Evolutionary conservation across 2,329 filamentous ascomycete species (phyloP).

Genomic region (Hymenoscyphus infarciens): DNA sequence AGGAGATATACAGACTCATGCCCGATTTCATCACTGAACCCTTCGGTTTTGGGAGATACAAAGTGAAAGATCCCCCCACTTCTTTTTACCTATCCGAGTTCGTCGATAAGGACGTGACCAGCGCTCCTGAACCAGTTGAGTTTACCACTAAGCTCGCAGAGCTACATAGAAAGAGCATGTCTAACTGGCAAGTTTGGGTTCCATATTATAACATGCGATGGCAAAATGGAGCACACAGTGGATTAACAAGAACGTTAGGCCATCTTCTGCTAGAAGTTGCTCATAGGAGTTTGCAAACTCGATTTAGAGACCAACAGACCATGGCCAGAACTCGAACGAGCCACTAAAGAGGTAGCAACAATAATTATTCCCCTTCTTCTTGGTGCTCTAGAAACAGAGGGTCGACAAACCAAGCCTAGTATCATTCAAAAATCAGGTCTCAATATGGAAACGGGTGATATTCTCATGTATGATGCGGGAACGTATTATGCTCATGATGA

Average conservation of each 20-base stretch:
- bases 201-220: constrained; percentile 27
- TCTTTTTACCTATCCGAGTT: not conserved
- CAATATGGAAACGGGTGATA: not conserved
- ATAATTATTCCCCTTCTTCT: not conserved
- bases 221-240: constrained; percentile 19
- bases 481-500: not conserved
- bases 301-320: constrained; percentile 20
- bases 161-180: constrained; percentile 24
- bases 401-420: not conserved
- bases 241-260: constrained; percentile 37
- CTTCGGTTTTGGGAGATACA: constrained; percentile 8
- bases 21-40: constrained; percentile 6
- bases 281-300: constrained; percentile 26
- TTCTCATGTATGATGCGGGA: not conserved
- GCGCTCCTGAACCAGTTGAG: constrained; percentile 5
- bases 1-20: not conserved
- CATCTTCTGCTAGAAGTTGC: constrained; percentile 31
- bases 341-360: not conserved
- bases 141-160: constrained; percentile 24
- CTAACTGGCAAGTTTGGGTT: constrained; percentile 32
- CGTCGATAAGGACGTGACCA: not conserved
- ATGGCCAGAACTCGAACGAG: not conserved
- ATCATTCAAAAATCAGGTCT: not conserved
- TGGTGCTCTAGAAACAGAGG: not conserved
- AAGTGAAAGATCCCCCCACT: not conserved